Percentiles rank a stretch among this genome's conserved stretches.
phyloP scores from a whole-genome alignment of 2,329 filamentous ascomycete species.

The Diaporthe longicolla region DNA sequence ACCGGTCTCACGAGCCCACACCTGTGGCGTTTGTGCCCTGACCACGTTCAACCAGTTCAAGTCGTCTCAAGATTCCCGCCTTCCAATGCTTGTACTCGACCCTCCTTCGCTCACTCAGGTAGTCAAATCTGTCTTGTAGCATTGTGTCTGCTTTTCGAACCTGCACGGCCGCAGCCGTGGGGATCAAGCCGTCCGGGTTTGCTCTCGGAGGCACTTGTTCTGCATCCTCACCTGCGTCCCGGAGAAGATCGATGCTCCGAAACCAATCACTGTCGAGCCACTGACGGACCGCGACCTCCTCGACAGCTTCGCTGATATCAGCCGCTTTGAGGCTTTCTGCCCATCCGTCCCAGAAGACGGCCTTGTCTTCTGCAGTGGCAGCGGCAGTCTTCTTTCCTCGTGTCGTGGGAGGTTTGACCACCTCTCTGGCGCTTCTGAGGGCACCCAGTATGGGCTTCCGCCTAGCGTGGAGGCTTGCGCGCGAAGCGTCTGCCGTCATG shows the following conservation, averaged over 20 bases:
- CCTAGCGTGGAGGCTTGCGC: constrained; percentile 60
- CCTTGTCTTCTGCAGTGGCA: constrained; percentile 58
- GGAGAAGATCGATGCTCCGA: constrained; percentile 68
- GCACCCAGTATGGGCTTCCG: constrained; percentile 63
- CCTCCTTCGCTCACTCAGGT: constrained; percentile 74
- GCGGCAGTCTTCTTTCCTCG: constrained; percentile 54
- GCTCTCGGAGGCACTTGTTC: constrained; percentile 52
- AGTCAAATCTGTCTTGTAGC: constrained; percentile 83
- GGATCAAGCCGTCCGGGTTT: constrained; percentile 49
- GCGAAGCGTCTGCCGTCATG: constrained; percentile 38
- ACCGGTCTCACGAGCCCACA: constrained; percentile 39
- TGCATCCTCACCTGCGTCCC: constrained; percentile 48
- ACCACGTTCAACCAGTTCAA: constrained; percentile 52
- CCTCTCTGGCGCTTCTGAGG: constrained; percentile 55
- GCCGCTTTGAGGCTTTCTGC: constrained; percentile 57
- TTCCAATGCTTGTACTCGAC: constrained; percentile 77
- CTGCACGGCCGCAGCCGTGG: constrained; percentile 53
- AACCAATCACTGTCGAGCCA: constrained; percentile 78
- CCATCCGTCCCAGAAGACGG: constrained; percentile 66
- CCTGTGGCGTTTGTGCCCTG: constrained; percentile 38
- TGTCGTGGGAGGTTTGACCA: constrained; percentile 56
- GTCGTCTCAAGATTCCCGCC: constrained; percentile 67
- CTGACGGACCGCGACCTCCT: constrained; percentile 67
- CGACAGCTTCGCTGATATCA: constrained; percentile 74
- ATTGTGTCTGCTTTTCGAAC: constrained; percentile 74